Conservation (phyloP, 169 alveolate species). For the Plasmodium adleri region DNA sequence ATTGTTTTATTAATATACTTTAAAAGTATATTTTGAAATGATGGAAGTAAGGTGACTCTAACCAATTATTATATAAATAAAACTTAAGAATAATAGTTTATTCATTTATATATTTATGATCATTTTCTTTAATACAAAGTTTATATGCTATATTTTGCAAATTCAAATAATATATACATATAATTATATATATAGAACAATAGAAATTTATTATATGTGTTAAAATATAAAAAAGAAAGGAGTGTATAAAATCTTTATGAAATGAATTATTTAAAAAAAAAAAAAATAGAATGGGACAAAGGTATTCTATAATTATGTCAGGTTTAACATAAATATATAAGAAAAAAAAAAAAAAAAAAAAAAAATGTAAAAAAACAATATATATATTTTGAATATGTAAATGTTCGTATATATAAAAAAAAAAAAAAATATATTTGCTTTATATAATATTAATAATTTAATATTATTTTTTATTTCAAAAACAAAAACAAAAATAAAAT, state of each 20-base stretch:
- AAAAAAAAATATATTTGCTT: background rate
- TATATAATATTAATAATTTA: slow-evolving; percentile 1
- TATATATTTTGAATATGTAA: background rate
- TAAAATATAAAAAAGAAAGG: no score
- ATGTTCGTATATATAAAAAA: background rate
- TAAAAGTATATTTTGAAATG: no score
- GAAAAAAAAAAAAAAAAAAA: background rate
- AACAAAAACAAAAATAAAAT: slow-evolving; percentile 26
- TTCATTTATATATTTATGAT: no score
- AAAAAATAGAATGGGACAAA: slow-evolving; percentile 4
- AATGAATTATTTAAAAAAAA: no score
- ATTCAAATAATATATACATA: background rate
- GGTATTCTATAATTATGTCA: slow-evolving; percentile 1
- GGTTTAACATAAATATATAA: slow-evolving; percentile 5
- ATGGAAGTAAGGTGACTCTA: no score
- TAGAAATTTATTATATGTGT: background rate
- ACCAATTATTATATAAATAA: no score
- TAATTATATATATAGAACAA: background rate
- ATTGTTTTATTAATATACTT: no score
- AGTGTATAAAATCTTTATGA: no score
- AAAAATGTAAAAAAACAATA: no score
- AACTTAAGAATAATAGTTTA: no score
- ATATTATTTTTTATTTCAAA: slow-evolving; percentile 10
- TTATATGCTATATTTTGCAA: background rate
- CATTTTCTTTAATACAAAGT: no score